Conservation (phyloP, 2,329 filamentous ascomycete species). For the Sarocladium strictum region DNA sequence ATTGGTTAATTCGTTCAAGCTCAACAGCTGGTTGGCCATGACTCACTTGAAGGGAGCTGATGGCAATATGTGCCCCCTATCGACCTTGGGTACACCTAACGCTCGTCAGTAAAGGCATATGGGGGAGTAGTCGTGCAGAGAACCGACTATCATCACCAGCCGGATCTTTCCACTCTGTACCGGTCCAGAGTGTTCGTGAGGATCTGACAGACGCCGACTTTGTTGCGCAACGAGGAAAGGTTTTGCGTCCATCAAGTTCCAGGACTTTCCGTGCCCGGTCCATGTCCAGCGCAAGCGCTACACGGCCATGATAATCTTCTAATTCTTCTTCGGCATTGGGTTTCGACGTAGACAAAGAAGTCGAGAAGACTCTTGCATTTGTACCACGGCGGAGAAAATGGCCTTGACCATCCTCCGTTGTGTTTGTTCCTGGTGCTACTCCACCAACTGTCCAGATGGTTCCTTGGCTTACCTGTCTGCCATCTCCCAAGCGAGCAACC, state of each 20-base stretch:
- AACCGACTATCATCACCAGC: not conserved
- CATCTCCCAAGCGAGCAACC: conserved; percentile 10
- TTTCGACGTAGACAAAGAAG: conserved; percentile 37
- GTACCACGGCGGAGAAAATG: conserved; percentile 63
- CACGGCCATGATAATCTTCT: conserved; percentile 63
- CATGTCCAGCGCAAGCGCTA: conserved; percentile 78
- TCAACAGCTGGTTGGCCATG: not conserved
- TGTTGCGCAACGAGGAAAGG: not conserved
- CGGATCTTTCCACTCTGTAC: conserved; percentile 8
- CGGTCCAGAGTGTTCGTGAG: conserved; percentile 12
- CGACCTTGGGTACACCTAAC: not conserved
- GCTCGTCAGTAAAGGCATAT: not conserved
- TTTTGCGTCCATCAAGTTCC: conserved; percentile 34
- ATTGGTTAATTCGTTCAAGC: not conserved
- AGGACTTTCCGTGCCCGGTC: conserved; percentile 64
- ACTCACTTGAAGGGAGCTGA: conserved; percentile 70
- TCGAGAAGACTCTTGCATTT: conserved; percentile 60
- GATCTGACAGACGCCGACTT: conserved; percentile 7
- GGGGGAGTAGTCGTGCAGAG: not conserved
- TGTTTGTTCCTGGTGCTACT: conserved; percentile 47
- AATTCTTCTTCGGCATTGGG: conserved; percentile 51
- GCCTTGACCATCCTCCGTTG: conserved; percentile 57
- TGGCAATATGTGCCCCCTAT: conserved; percentile 42
- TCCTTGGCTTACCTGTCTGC: conserved; percentile 56
- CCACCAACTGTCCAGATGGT: conserved; percentile 75